Percentiles rank a stretch among this genome's conserved stretches.
phyloP scores from a whole-genome alignment of 176 grass and related monocot species.

The Phyllostachys edulis region DNA sequence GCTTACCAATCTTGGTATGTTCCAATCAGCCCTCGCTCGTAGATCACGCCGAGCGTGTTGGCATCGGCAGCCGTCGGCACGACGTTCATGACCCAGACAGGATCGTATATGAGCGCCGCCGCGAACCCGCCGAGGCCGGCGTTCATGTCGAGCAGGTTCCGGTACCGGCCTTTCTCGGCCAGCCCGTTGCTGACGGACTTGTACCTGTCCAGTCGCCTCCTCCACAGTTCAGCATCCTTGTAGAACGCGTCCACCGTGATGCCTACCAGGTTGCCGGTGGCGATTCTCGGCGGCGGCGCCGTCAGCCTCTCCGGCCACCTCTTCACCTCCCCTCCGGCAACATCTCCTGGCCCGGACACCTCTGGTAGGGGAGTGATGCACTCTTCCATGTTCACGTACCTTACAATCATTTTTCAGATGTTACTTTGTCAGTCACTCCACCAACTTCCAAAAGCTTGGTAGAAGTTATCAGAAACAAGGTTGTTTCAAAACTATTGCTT shows the following conservation, averaged over 20 bases:
- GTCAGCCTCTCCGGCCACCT: conserved; percentile 40
- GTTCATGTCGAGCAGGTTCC: conserved; percentile 37
- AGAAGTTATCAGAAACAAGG: not conserved
- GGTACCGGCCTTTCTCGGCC: not conserved
- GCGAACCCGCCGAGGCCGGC: conserved; percentile 27
- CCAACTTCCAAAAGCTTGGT: too few relatives aligned
- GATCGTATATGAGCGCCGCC: not conserved
- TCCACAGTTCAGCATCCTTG: conserved; percentile 34
- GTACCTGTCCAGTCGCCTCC: conserved; percentile 1
- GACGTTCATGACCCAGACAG: conserved; percentile 38
- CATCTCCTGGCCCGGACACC: not conserved
- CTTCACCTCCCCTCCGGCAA: conserved; percentile 33
- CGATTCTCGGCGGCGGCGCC: conserved; percentile 18
- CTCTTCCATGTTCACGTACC: conserved; percentile 37
- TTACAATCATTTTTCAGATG: not conserved
- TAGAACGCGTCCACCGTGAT: conserved; percentile 24
- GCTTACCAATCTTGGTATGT: conserved; percentile 44
- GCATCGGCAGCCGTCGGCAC: not conserved
- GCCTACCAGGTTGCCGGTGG: not conserved
- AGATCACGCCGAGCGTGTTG: conserved; percentile 33
- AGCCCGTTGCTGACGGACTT: conserved; percentile 1
- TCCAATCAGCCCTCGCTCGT: conserved; percentile 42
- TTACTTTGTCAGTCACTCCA: not conserved
- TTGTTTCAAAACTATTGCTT: not conserved
- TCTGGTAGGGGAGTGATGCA: conserved; percentile 37